Evolutionary conservation across 495 filamentous ascomycete species (phyloP).

Genomic region (Usnea hakonensis): DNA sequence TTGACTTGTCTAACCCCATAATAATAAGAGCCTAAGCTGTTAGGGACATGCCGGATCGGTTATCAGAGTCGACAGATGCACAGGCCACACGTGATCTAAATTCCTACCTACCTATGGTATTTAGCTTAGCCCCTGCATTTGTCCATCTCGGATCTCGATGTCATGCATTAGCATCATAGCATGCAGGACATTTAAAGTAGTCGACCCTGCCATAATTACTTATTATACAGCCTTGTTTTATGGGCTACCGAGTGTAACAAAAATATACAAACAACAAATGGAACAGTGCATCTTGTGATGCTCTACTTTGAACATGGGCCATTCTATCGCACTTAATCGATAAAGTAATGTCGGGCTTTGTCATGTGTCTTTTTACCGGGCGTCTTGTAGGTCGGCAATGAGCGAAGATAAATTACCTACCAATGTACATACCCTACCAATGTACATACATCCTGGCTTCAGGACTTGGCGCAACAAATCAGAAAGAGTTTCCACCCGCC

Average conservation of each 20-base stretch:
- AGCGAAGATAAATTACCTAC: no score
- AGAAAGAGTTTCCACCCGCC: neutral
- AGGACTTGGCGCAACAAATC: neutral
- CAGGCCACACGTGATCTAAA: neutral
- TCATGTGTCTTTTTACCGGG: neutral
- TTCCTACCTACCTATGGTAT: no score
- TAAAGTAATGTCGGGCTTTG: no score
- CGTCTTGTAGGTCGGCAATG: neutral
- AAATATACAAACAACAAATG: no score
- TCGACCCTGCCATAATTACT: no score
- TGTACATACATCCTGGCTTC: neutral
- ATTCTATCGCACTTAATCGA: no score
- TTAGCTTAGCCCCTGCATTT: no score
- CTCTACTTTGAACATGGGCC: neutral
- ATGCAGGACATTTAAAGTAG: neutral
- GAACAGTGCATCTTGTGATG: no score
- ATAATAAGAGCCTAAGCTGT: neutral
- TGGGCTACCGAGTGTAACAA: no score
- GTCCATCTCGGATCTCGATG: slow-evolving; percentile 1
- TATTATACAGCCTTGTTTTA: no score
- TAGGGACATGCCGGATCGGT: neutral
- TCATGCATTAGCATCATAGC: neutral
- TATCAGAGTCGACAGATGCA: no score
- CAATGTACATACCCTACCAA: no score
- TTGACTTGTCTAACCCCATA: neutral